Base-by-base conservation (phyloP, 1,139 yeast species). In the Nakaseomyces bracarensis region DNA sequence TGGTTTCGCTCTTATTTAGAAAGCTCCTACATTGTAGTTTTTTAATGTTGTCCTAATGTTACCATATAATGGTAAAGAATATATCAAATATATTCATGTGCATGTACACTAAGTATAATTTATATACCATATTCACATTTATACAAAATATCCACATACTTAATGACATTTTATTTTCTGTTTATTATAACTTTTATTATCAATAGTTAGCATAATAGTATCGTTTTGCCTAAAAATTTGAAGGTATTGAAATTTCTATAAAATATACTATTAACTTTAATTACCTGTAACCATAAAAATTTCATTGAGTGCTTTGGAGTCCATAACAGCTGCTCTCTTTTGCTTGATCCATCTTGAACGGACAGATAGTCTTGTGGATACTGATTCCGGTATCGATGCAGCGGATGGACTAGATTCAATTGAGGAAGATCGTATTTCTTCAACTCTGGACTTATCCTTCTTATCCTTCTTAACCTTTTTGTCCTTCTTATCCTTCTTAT, bases 271-370 rank as follows among this genome's bases (percentile, higher is more conserved):
- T 10, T 4, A 18, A 20, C 22, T n/a, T 43, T 46, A 70, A 48
- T 67, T 72, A 46, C 52, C 46, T 8, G 83, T 69, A 39, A 85
- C 77, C 97, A 89, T 89, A 60, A 89, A 83, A 46, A 89, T 89
- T 63, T 89, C 97, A 54, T 85, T 86, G 48, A 89, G 72, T 19
- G 95, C 87, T 59, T 85, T 80, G 11, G 82, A 73, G 60, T 89
- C 96, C 79, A 82, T 76, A 0, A 89, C 87, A 1, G 96, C 87
- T 6, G 95, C 94, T 54, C 91, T 73, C 60, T 89, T 89, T 58
- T 86, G 95, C 49, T 74, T 80, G 45, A 89, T 87, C 80, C 86
- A 87, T 59, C 77, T 79, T 14, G 95, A 80, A 57, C 97, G 74
- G 2, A 82, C 83, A 0, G 94, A 82, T 40, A 82, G 66, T 57